Evolutionary conservation across 202 grass and related monocot species (phyloP).

Genomic region (Cymbopogon flexuosus): DNA sequence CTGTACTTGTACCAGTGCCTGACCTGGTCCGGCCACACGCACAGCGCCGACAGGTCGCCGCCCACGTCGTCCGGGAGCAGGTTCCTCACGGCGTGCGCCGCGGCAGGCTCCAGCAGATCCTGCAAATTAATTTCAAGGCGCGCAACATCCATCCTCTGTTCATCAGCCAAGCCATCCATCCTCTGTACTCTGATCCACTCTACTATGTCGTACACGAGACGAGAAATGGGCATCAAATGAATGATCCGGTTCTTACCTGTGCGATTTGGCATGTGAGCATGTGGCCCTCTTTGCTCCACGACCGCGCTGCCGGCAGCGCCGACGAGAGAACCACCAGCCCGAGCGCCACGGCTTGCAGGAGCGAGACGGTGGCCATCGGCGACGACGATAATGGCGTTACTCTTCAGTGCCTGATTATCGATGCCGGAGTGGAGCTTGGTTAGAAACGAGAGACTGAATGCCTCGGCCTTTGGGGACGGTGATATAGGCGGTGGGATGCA

Average conservation of each 20-base stretch:
- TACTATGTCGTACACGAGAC: too few species aligned
- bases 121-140: neutral
- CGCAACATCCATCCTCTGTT: neutral
- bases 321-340: constrained; percentile 35
- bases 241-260: constrained; percentile 33
- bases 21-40: constrained; percentile 81
- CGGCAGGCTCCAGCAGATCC: constrained; percentile 57
- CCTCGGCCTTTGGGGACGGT: too few species aligned
- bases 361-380: neutral
- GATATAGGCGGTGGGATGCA: neutral
- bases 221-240: too few species aligned
- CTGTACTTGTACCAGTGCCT: constrained; percentile 76
- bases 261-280: constrained; percentile 79
- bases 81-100: constrained; percentile 61
- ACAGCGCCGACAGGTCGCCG: constrained; percentile 70
- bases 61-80: constrained; percentile 58
- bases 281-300: constrained; percentile 86
- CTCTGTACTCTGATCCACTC: neutral
- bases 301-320: constrained; percentile 31
- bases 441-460: neutral
- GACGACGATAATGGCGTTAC: neutral
- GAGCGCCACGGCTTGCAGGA: neutral
- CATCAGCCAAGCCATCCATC: neutral
- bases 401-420: neutral
- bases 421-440: neutral